A percentile compares a stretch with the other conserved stretches of the same genome.
phyloP scores from a whole-genome alignment of 345 rosid species.

The Barbarea vulgaris region DNA sequence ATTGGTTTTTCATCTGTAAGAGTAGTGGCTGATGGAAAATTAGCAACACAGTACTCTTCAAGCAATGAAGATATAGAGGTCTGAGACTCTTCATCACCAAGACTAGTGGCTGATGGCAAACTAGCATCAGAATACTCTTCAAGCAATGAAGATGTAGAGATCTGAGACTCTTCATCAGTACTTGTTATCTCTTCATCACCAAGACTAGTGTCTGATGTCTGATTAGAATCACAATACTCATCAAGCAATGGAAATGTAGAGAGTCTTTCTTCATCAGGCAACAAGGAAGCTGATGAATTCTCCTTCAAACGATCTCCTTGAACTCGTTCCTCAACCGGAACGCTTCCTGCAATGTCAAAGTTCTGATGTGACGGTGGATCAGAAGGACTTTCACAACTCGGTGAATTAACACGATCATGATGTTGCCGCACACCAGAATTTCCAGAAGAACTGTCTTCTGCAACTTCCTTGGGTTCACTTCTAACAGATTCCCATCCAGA shows the following conservation, averaged over 20 bases:
- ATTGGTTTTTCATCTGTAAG: conserved; percentile 1
- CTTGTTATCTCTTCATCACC: conserved; percentile 1
- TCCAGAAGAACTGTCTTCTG: conserved; percentile 11
- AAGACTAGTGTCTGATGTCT: conserved; percentile 28
- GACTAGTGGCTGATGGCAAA: conserved; percentile 28
- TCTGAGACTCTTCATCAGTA: conserved; percentile 11
- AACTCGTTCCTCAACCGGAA: conserved; percentile 35
- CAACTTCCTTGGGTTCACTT: conserved; percentile 17
- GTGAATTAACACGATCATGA: conserved; percentile 1
- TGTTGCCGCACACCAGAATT: neutral
- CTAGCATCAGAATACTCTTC: conserved; percentile 23
- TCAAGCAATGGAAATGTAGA: conserved; percentile 7
- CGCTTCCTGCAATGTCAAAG: conserved; percentile 21
- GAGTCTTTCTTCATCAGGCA: conserved; percentile 33
- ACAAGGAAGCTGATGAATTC: conserved; percentile 19
- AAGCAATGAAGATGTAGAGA: conserved; percentile 11
- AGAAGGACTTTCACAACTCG: conserved; percentile 3
- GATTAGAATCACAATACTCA: conserved; percentile 26
- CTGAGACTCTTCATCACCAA: conserved; percentile 11
- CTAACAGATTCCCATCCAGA: conserved; percentile 26
- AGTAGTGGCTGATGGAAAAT: conserved; percentile 22
- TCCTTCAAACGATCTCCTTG: conserved; percentile 20
- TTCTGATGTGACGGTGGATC: conserved; percentile 36
- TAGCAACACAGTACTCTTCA: conserved; percentile 22
- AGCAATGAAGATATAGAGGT: conserved; percentile 9